A percentile compares a stretch with the other conserved stretches of the same genome.
Evolutionary conservation across 345 rosid genomes (phyloP).

Genomic region (Hirschfeldia incana): DNA sequence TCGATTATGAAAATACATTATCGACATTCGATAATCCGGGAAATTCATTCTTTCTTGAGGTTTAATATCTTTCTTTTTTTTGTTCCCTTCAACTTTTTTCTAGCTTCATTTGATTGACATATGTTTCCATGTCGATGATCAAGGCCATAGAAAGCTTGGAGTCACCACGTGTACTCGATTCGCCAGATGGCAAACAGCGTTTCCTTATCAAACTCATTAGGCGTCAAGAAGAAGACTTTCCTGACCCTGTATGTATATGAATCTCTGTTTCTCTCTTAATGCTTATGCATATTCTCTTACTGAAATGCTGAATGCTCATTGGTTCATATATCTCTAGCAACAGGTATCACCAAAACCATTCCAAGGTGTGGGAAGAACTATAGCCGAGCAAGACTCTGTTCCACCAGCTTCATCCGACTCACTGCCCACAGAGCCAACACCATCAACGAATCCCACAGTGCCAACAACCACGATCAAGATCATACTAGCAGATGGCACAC

Average conservation of each 20-base stretch:
- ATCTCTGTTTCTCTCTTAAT: background rate
- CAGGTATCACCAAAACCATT: constrained; percentile 44
- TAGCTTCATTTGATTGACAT: background rate
- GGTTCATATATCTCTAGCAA: background rate
- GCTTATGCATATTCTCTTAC: background rate
- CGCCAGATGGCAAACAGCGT: background rate
- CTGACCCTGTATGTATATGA: background rate
- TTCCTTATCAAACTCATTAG: background rate
- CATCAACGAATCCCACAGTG: constrained; percentile 46
- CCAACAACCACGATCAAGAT: constrained; percentile 52
- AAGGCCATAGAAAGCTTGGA: background rate
- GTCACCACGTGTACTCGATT: background rate
- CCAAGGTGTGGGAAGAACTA: constrained; percentile 59
- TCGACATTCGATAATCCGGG: background rate
- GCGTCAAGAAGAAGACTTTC: background rate
- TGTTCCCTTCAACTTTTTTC: too few species aligned
- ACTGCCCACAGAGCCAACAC: constrained; percentile 32
- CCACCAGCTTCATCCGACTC: constrained; percentile 34
- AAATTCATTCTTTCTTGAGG: background rate
- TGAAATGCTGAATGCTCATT: background rate
- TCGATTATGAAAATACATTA: background rate
- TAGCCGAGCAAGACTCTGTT: constrained; percentile 38
- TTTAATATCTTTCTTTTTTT: background rate
- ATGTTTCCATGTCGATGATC: background rate
- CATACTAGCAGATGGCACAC: constrained; percentile 54